Conservation (phyloP, 805 yeast genomes). For the Nakazawaea molendinolei region DNA sequence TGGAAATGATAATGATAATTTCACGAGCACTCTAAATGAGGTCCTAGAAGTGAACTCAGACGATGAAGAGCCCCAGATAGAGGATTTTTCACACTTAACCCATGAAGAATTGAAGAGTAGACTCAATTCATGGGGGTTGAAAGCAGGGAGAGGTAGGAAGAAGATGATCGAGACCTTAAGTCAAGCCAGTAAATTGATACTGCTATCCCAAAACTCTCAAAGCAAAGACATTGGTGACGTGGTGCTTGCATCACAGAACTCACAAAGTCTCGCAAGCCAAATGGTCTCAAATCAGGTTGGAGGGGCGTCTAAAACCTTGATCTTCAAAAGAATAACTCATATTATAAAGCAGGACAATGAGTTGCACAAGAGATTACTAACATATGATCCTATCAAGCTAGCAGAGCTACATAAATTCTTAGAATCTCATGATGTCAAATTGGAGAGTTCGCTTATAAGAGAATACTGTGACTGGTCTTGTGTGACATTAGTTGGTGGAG, state of each 20-base stretch:
- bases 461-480: conserved; percentile 24
- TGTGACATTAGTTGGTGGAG: conserved; percentile 17
- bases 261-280: too few relatives aligned
- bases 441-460: conserved; percentile 17
- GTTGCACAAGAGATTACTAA: conserved; percentile 16
- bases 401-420: conserved; percentile 15
- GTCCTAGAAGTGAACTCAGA: not conserved
- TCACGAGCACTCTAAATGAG: not conserved
- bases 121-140: conserved; percentile 31
- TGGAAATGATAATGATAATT: not conserved
- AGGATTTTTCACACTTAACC: conserved; percentile 14
- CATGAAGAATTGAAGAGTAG: conserved; percentile 19
- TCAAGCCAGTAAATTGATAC: conserved; percentile 18
- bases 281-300: too few relatives aligned
- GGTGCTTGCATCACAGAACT: conserved; percentile 13
- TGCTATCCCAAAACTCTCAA: conserved; percentile 11
- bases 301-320: conserved; percentile 12
- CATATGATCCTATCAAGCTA: conserved; percentile 21
- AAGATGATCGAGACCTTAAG: conserved; percentile 27
- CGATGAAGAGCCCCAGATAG: not conserved
- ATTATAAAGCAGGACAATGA: conserved; percentile 15
- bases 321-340: conserved; percentile 16
- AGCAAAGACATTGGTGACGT: conserved; percentile 15
- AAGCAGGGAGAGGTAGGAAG: conserved; percentile 26
- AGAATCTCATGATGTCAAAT: conserved; percentile 12